Evolutionary conservation across 345 rosid species (phyloP).

Genomic region (Lepidium didymum): DNA sequence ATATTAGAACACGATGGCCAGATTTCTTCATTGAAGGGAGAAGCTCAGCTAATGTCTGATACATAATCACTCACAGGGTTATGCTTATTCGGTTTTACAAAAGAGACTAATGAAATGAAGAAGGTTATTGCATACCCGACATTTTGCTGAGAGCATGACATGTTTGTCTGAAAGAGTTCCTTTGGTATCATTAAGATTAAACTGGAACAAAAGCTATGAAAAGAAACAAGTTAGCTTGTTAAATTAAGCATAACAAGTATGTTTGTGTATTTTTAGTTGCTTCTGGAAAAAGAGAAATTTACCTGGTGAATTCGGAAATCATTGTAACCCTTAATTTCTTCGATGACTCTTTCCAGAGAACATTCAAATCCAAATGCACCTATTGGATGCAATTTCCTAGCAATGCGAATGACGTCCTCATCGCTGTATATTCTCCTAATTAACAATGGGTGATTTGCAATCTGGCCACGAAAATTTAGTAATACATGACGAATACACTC

Average conservation of each 20-base stretch:
- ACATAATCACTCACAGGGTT: neutral
- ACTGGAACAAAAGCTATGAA: slow-evolving; percentile 60
- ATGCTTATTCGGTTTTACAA: neutral
- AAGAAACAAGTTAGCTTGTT: slow-evolving; percentile 1
- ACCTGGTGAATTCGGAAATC: slow-evolving; percentile 95
- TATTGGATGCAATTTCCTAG: slow-evolving; percentile 67
- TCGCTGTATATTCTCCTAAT: slow-evolving; percentile 79
- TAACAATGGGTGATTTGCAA: slow-evolving; percentile 95
- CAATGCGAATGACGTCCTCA: slow-evolving; percentile 63
- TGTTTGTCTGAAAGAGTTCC: slow-evolving; percentile 75
- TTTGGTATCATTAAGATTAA: slow-evolving; percentile 46
- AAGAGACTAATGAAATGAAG: neutral
- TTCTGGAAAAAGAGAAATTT: slow-evolving; percentile 7
- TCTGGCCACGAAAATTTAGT: slow-evolving; percentile 36
- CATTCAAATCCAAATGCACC: slow-evolving; percentile 93
- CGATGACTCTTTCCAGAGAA: slow-evolving; percentile 74
- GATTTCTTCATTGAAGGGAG: slow-evolving; percentile 59
- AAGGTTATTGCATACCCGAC: slow-evolving; percentile 45
- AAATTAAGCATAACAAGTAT: neutral
- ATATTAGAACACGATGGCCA: slow-evolving; percentile 82
- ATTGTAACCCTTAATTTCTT: slow-evolving; percentile 70
- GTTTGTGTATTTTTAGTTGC: neutral
- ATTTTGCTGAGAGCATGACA: slow-evolving; percentile 89
- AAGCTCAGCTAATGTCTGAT: slow-evolving; percentile 75
- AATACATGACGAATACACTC: neutral